Evolutionary conservation across 2,329 filamentous ascomycete genomes (phyloP), one percentile per base, ranked within the genome.

Genomic region (Chaetomium olivaceum): DNA sequence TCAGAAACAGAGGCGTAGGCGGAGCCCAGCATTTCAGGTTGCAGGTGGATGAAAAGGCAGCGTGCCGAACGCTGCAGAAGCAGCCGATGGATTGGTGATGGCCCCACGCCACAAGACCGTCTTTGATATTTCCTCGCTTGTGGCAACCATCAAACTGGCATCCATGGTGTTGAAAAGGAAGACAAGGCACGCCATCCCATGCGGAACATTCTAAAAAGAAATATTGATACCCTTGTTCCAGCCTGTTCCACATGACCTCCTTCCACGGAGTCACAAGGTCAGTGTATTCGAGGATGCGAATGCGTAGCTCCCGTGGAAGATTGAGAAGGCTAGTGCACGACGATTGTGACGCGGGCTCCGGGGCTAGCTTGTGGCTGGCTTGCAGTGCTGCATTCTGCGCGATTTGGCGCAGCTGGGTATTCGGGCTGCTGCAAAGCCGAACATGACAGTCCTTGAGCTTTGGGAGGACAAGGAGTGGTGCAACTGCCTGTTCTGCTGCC

Each of bases 231-330:
- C 52, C 52, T 14, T 0, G 52, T 33, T 36, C 29, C 7, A n/a
- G 50, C 25, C 52, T 31, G 23, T 52, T 57, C 52, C 51, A 62
- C 9, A 66, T 54, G 3, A 72, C 67, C n/a, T 71, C 57, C 9
- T 59, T 68, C 9, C 46, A 62, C 0, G 71, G 72, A 1, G 69
- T 66, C 19, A 72, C 65, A 1, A 73, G 67, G 39, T 73, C 70
- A 6, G 71, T 73, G 33, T 73, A 70, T 43, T 58, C 36, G 4
- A 73, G 66, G 4, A 73, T 69, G 1, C 64, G 54, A 27, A 61
- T 59, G 16, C 70, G 68, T 33, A 73, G 31, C 52, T 73, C 71
- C 5, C 31, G 14, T 1, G 59, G 71, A 12, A 73, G 66, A 72
- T 48, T 48, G 7, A 61, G 4, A 16, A 66, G 58, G 19, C 36